Evolutionary conservation across 1,284 basidiomycete species (phyloP).

Genomic region (Cystobasidium sp.): DNA sequence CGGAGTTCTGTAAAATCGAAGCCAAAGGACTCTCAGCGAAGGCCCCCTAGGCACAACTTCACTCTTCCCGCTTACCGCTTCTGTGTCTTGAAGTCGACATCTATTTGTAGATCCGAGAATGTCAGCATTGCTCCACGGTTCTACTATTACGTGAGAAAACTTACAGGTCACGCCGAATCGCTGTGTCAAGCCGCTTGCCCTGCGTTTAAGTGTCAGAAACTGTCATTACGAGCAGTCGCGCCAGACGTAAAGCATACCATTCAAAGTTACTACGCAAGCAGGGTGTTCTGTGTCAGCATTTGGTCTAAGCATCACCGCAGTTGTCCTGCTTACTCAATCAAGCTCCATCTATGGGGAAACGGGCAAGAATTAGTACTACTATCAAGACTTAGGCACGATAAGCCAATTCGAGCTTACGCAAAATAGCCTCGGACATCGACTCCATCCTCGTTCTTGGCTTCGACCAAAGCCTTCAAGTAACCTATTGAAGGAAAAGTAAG

Average conservation of each 20-base stretch:
- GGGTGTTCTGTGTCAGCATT: too few species aligned
- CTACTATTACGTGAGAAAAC: background rate
- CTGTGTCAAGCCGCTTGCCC: conserved; percentile 24
- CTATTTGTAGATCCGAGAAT: background rate
- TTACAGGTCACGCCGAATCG: conserved; percentile 25
- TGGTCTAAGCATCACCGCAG: too few species aligned
- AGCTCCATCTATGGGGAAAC: conserved; percentile 12
- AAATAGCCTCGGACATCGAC: conserved; percentile 60
- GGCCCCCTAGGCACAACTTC: too few species aligned
- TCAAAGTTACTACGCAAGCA: conserved; percentile 15
- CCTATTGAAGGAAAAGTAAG: conserved; percentile 54
- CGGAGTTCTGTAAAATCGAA: background rate
- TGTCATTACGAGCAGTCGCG: too few species aligned
- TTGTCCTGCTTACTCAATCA: conserved; percentile 8
- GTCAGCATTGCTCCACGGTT: too few species aligned
- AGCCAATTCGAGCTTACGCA: conserved; percentile 7
- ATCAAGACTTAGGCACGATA: too few species aligned
- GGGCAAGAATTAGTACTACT: background rate
- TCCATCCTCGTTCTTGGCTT: conserved; percentile 68
- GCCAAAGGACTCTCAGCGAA: too few species aligned
- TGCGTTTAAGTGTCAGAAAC: background rate
- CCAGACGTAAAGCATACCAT: conserved; percentile 1
- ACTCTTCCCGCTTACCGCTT: background rate
- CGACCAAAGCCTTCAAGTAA: conserved; percentile 65
- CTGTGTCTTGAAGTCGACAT: conserved; percentile 30